phyloP scores from a whole-genome alignment of 306 rosid genomes.

The Gastrolobium bilobum region DNA sequence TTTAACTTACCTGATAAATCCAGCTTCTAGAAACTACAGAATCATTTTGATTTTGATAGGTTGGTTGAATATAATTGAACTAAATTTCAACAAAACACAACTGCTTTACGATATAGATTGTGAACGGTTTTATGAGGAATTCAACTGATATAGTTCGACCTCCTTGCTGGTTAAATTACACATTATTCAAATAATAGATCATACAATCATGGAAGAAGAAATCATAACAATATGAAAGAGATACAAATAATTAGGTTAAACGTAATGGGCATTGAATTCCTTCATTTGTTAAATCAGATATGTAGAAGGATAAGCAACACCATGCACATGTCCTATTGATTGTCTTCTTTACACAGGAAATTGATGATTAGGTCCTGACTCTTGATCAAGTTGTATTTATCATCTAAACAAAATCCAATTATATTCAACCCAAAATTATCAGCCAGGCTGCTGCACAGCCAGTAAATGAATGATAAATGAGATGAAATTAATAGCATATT shows the following conservation, averaged over 20 bases:
- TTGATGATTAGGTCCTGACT: neutral
- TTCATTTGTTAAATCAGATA: constrained; percentile 19
- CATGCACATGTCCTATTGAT: neutral
- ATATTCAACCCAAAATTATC: constrained; percentile 16
- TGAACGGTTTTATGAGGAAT: neutral
- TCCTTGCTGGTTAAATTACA: neutral
- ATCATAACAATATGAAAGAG: constrained; percentile 9
- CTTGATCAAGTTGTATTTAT: constrained; percentile 12
- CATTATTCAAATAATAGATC: constrained; percentile 14
- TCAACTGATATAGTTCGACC: neutral
- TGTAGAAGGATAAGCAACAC: neutral
- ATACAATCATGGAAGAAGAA: constrained; percentile 19
- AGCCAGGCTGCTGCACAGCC: constrained; percentile 9
- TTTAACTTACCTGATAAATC: neutral
- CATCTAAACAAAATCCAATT: constrained; percentile 2
- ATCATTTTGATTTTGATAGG: neutral
- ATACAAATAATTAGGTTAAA: neutral
- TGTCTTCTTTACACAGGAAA: neutral
- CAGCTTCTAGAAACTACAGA: neutral
- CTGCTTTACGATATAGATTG: neutral
- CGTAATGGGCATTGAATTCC: neutral
- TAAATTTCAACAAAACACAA: neutral
- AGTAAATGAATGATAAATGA: constrained; percentile 10
- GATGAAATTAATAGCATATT: neutral
- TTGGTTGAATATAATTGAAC: neutral